phyloP scores from a whole-genome alignment of 2,329 filamentous ascomycete species.

The Fusarium sp. region DNA sequence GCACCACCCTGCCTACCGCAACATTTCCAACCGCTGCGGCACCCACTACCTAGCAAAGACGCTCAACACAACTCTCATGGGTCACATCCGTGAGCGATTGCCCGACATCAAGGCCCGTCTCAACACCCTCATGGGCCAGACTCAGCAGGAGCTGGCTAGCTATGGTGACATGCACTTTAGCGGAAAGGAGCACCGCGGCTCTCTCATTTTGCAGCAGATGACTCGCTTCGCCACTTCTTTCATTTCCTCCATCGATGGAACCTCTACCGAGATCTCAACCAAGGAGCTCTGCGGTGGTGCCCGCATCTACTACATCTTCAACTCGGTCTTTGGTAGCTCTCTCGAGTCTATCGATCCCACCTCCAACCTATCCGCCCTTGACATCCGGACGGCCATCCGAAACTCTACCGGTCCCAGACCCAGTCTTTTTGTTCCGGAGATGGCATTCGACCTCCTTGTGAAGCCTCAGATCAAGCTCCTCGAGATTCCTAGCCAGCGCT shows the following conservation, averaged over 20 bases:
- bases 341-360: conserved; percentile 97
- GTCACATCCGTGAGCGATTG: conserved; percentile 92
- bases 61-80: conserved; percentile 94
- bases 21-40: conserved; percentile 92
- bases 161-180: conserved; percentile 99
- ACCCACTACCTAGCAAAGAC: conserved; percentile 96
- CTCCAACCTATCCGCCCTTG: conserved; percentile 90
- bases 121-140: conserved; percentile 99
- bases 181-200: conserved; percentile 95
- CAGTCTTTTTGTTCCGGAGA: conserved; percentile 95
- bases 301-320: conserved; percentile 98
- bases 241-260: conserved; percentile 98
- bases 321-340: conserved; percentile 97
- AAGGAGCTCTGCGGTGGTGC: conserved; percentile 97
- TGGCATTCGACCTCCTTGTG: conserved; percentile 96
- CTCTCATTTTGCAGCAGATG: conserved; percentile 96
- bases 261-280: conserved; percentile 97
- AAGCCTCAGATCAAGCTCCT: conserved; percentile 99
- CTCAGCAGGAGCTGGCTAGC: conserved; percentile 96
- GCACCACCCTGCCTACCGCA: conserved; percentile 96
- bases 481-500: conserved; percentile 93
- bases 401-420: conserved; percentile 97
- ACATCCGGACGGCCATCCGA: conserved; percentile 96
- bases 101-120: conserved; percentile 98
- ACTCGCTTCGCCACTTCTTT: conserved; percentile 98